phyloP scores from a whole-genome alignment of 257 asterid genomes.

The Solanum pennellii region DNA sequence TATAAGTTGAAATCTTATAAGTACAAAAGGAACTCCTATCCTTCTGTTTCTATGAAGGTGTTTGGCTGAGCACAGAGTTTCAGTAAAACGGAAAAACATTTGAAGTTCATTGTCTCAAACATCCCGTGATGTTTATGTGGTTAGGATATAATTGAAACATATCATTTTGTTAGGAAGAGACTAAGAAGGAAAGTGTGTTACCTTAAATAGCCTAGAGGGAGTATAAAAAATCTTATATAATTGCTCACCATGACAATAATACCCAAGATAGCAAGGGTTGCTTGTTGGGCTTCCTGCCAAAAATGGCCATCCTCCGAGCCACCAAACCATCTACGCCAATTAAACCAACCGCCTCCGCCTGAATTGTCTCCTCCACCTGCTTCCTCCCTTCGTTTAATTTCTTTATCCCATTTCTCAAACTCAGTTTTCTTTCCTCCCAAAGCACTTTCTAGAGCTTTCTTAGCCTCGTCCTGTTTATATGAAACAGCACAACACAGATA shows the following conservation, averaged over 20 bases:
- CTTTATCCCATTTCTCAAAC: constrained; percentile 84
- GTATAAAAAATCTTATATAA: not conserved
- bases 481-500: not conserved
- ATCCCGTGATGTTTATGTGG: not conserved
- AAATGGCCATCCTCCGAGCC: constrained; percentile 72
- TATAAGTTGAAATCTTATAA: not conserved
- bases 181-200: not conserved
- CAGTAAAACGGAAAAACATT: not conserved
- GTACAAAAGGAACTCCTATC: not conserved
- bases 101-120: not conserved
- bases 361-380: constrained; percentile 73
- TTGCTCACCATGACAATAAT: constrained; percentile 50
- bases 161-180: not conserved
- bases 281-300: constrained; percentile 94
- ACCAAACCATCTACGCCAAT: constrained; percentile 59
- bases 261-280: constrained; percentile 60
- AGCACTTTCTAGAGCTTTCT: constrained; percentile 86
- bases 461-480: constrained; percentile 69
- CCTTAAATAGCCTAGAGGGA: not conserved
- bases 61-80: not conserved
- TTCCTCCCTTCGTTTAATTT: constrained; percentile 74
- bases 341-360: constrained; percentile 85
- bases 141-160: not conserved
- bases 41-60: not conserved
- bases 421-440: constrained; percentile 78